These are phyloP conservation scores for Maudiozyma turicensis DNA, from an alignment of 805 yeast genomes.

Conservation along the genomic window DNA sequence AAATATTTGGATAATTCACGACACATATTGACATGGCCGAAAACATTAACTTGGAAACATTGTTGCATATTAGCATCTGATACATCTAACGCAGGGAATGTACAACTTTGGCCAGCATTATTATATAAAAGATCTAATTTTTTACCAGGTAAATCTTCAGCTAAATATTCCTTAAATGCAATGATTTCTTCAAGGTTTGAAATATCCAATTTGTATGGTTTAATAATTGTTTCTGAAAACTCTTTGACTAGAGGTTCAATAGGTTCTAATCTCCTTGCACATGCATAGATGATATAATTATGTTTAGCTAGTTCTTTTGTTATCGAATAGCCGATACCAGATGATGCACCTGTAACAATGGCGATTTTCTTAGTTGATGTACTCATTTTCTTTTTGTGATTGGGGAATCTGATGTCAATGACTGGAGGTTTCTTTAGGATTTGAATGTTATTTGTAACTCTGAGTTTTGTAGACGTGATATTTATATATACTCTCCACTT, in stretches of 20 bases:
- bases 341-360: slow-evolving; percentile 50
- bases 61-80: slow-evolving; percentile 41
- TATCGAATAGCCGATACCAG: slow-evolving; percentile 47
- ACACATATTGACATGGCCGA: slow-evolving; percentile 56
- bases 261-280: slow-evolving; percentile 57
- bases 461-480: too few species aligned
- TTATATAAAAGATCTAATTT: slow-evolving; percentile 54
- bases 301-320: slow-evolving; percentile 39
- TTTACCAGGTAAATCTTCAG: slow-evolving; percentile 34
- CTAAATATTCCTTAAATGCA: slow-evolving; percentile 35
- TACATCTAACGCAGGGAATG: slow-evolving; percentile 61
- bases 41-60: slow-evolving; percentile 57
- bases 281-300: slow-evolving; percentile 58
- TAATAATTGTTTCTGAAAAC: slow-evolving; percentile 29
- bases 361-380: slow-evolving; percentile 30
- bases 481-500: too few species aligned
- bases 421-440: too few species aligned
- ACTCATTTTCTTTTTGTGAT: background rate
- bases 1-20: slow-evolving; percentile 47
- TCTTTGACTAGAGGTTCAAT: slow-evolving; percentile 40
- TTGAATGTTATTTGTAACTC: too few species aligned
- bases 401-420: too few species aligned
- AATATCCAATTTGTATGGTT: slow-evolving; percentile 48
- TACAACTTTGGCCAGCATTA: slow-evolving; percentile 72
- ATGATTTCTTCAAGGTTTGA: slow-evolving; percentile 39